A percentile compares a stretch with the other conserved stretches of the same genome.
Conservation (phyloP, 2,329 filamentous ascomycete genomes). For the Cladosporium colombiae region DNA sequence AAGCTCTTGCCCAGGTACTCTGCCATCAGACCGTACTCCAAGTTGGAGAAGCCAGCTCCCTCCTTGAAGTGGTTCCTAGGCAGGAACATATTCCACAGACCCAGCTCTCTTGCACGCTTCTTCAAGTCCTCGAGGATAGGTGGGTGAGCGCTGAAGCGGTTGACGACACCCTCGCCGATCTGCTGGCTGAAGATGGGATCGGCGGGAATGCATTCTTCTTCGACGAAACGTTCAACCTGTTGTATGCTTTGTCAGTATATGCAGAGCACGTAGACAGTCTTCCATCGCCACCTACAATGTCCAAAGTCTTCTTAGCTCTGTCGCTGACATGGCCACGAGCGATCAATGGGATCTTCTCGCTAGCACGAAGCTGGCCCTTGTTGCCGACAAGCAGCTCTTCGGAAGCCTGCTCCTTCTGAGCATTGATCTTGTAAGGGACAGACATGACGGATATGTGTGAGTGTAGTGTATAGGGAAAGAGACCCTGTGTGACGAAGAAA, state of each 20-base stretch:
- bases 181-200: conserved; percentile 80
- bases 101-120: conserved; percentile 75
- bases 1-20: conserved; percentile 88
- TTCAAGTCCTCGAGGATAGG: conserved; percentile 86
- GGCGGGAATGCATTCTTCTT: conserved; percentile 79
- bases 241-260: background rate
- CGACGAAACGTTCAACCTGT: conserved; percentile 89
- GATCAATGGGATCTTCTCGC: conserved; percentile 59
- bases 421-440: conserved; percentile 38
- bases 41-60: conserved; percentile 89
- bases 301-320: conserved; percentile 77
- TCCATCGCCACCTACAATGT: conserved; percentile 57
- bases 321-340: conserved; percentile 73
- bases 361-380: conserved; percentile 45
- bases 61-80: conserved; percentile 94
- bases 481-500: conserved; percentile 14
- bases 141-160: conserved; percentile 80
- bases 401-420: conserved; percentile 33
- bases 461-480: background rate
- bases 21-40: conserved; percentile 97
- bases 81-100: conserved; percentile 98
- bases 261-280: background rate
- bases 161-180: conserved; percentile 67
- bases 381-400: conserved; percentile 36
- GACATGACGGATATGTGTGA: conserved; percentile 33